phyloP scores from a whole-genome alignment of 106 monocot genomes.

The Dendrobium huoshanense region DNA sequence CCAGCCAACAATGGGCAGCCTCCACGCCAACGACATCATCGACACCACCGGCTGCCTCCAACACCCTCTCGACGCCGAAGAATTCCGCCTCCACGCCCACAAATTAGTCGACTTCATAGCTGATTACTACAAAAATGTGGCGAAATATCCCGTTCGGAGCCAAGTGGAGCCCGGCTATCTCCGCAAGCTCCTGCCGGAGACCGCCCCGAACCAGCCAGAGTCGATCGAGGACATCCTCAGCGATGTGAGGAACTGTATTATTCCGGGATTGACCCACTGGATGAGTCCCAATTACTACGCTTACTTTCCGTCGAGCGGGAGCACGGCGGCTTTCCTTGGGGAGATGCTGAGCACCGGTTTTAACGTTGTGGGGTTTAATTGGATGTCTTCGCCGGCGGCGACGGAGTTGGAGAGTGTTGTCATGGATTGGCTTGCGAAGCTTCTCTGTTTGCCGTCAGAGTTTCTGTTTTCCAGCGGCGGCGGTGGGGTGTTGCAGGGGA shows the following conservation, averaged over 20 bases:
- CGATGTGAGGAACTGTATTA: slow-evolving; percentile 5
- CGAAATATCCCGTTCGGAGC: slow-evolving; percentile 17
- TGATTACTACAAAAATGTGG: slow-evolving; percentile 15
- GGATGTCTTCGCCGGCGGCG: slow-evolving; percentile 15
- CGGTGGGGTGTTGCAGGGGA: slow-evolving; percentile 18
- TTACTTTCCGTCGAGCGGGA: slow-evolving; percentile 18
- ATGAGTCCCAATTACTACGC: slow-evolving; percentile 21
- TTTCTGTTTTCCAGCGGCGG: slow-evolving; percentile 24
- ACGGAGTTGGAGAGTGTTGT: slow-evolving; percentile 16
- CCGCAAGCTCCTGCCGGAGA: slow-evolving; percentile 7
- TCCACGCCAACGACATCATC: neutral
- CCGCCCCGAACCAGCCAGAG: slow-evolving; percentile 11
- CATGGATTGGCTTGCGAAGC: slow-evolving; percentile 19
- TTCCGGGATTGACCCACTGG: slow-evolving; percentile 22
- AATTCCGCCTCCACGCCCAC: slow-evolving; percentile 16
- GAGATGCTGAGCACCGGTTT: slow-evolving; percentile 21
- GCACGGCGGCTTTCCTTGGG: slow-evolving; percentile 19
- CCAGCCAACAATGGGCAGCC: slow-evolving; percentile 6
- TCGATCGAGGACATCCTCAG: slow-evolving; percentile 4
- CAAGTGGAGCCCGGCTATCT: slow-evolving; percentile 22
- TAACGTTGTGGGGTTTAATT: slow-evolving; percentile 18
- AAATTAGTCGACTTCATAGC: slow-evolving; percentile 19
- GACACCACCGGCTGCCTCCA: neutral
- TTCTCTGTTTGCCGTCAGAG: neutral
- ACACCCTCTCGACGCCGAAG: slow-evolving; percentile 16